These are phyloP conservation scores for Sarocladium kiliense DNA, from an alignment of 2,329 filamentous ascomycete species.

Conservation along the genomic window DNA sequence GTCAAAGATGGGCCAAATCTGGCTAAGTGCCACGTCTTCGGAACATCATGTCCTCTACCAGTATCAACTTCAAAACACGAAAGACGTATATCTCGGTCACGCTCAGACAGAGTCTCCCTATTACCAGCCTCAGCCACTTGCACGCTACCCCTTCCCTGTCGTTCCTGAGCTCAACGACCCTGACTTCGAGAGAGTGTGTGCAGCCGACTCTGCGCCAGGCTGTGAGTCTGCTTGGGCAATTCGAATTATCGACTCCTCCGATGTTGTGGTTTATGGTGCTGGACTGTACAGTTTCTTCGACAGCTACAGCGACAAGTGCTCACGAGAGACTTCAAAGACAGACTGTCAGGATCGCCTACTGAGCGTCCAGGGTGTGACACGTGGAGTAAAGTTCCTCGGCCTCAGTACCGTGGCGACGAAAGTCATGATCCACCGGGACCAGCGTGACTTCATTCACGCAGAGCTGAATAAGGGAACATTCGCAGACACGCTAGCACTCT, in stretches of 20 bases:
- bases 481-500: slow-evolving; percentile 22
- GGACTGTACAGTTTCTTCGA: slow-evolving; percentile 66
- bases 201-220: slow-evolving; percentile 14
- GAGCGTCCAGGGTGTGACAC: slow-evolving; percentile 18
- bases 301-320: slow-evolving; percentile 52
- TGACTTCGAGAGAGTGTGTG: slow-evolving; percentile 44
- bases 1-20: slow-evolving; percentile 32
- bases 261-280: slow-evolving; percentile 55
- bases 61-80: slow-evolving; percentile 58
- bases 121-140: slow-evolving; percentile 60
- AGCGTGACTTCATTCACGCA: slow-evolving; percentile 17
- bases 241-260: slow-evolving; percentile 50
- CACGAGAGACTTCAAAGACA: slow-evolving; percentile 31
- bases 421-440: slow-evolving; percentile 20
- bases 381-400: slow-evolving; percentile 19
- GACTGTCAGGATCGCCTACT: slow-evolving; percentile 43
- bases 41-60: slow-evolving; percentile 66
- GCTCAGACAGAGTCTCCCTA: slow-evolving; percentile 69
- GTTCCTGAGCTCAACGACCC: slow-evolving; percentile 42
- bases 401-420: slow-evolving; percentile 23
- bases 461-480: slow-evolving; percentile 23
- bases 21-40: slow-evolving; percentile 59
- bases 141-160: slow-evolving; percentile 50
- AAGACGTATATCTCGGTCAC: slow-evolving; percentile 57
- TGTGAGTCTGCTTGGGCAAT: slow-evolving; percentile 62